A percentile compares a stretch with the other conserved stretches of the same genome.
These are phyloP conservation scores for Brassica balearica DNA, from an alignment of 441 rosid species.

Conservation along the genomic window DNA sequence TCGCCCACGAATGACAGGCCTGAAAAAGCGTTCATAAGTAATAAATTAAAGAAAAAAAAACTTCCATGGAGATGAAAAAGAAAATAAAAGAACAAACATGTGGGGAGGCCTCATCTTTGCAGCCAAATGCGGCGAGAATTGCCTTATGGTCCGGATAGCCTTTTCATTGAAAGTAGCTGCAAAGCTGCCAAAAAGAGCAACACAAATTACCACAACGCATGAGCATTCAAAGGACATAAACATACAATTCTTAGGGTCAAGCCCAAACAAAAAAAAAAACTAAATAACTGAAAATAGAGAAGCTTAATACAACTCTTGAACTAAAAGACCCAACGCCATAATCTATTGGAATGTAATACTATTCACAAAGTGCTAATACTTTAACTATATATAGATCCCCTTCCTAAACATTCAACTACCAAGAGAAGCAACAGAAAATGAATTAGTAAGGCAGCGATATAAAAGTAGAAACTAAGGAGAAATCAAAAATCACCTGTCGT, in stretches of 20 bases:
- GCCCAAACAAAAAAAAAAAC: background rate
- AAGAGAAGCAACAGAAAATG: too few species aligned
- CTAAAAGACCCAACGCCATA: background rate
- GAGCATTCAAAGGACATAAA: background rate
- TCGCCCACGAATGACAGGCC: conserved; percentile 94
- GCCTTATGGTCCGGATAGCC: conserved; percentile 80
- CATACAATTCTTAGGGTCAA: conserved; percentile 3
- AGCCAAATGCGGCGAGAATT: conserved; percentile 87
- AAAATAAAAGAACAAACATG: conserved; percentile 56
- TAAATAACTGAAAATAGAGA: background rate
- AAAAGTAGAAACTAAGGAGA: background rate
- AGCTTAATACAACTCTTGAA: background rate
- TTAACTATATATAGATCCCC: background rate
- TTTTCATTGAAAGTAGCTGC: conserved; percentile 89
- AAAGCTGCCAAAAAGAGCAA: conserved; percentile 59
- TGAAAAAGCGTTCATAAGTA: conserved; percentile 46
- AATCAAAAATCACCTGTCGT: conserved; percentile 41
- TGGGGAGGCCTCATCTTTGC: conserved; percentile 96
- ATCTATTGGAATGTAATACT: background rate
- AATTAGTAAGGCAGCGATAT: background rate
- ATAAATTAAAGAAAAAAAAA: background rate
- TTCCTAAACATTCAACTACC: background rate
- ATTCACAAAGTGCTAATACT: conserved; percentile 8
- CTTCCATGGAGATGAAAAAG: conserved; percentile 13
- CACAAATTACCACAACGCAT: background rate